Conservation (phyloP, 2,329 filamentous ascomycete species). For the Neonectria coccinea region DNA sequence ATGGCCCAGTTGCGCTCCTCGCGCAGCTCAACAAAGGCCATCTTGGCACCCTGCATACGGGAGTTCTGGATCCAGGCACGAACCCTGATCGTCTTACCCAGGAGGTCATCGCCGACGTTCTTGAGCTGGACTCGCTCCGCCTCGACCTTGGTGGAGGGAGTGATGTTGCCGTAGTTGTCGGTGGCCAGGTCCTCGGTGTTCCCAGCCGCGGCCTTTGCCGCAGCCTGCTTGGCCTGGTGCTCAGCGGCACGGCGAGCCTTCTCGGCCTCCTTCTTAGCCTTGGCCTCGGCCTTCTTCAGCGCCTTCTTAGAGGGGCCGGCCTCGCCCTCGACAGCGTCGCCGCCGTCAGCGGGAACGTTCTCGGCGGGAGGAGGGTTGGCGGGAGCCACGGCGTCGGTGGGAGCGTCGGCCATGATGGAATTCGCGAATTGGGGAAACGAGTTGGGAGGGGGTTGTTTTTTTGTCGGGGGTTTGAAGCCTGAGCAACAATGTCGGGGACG, state of each 20-base stretch:
- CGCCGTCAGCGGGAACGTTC: constrained; percentile 26
- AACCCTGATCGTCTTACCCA: constrained; percentile 79
- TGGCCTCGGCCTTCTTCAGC: constrained; percentile 84
- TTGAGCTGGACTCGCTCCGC: constrained; percentile 70
- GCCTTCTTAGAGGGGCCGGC: constrained; percentile 64
- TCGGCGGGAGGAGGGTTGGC: constrained; percentile 35
- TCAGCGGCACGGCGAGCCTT: constrained; percentile 81
- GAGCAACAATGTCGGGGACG: constrained; percentile 16
- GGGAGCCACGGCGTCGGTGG: constrained; percentile 30
- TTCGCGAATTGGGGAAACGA: constrained; percentile 14
- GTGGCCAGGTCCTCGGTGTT: constrained; percentile 76
- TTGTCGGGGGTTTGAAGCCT: constrained; percentile 24
- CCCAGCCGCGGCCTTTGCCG: constrained; percentile 73
- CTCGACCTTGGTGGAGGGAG: constrained; percentile 68
- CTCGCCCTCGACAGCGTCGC: constrained; percentile 35
- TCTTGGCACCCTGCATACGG: constrained; percentile 88
- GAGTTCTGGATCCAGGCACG: constrained; percentile 89
- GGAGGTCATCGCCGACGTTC: constrained; percentile 71
- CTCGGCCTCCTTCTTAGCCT: constrained; percentile 88
- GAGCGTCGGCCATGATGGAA: constrained; percentile 40
- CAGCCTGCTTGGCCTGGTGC: constrained; percentile 77
- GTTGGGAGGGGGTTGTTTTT: constrained; percentile 14
- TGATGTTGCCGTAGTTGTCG: constrained; percentile 83
- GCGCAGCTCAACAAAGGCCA: constrained; percentile 89
- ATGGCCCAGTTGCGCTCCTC: constrained; percentile 81